Evolutionary conservation across 192 early-diverging fungal species (phyloP), one percentile per base, ranked within the genome.

Genomic region (Podila verticillata): DNA sequence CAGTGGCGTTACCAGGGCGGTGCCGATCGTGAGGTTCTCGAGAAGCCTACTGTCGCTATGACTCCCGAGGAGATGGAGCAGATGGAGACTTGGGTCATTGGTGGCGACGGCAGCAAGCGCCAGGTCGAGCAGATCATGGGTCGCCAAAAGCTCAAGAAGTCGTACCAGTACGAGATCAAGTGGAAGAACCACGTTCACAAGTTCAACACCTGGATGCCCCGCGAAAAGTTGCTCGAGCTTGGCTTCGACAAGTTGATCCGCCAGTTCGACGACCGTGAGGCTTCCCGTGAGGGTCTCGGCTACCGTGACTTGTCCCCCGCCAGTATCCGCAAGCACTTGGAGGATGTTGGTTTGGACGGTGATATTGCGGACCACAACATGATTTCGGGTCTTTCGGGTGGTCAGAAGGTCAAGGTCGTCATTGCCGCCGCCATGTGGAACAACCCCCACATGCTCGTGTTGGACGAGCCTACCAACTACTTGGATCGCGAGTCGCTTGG

Each of bases 1-100:
- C 91, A 92, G 77, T 95, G 93, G 93, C 91, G 93, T 84, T 94
- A 93, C 82, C 84, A 84, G 66, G 86, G 81, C 30, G 93, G 93
- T 77, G 89, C 91, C 66, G 94, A 95, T 83, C 87, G 89, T 72
- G 94, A 95, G 82, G 86, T 91, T 31, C 83, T 93, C 60, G 91
- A 92, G 57, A 94, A 95, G 87, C 90, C 88, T n/a, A 89, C 90
- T n/a, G 87, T 89, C 34, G 83, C 88, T 48, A 74, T 93, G 67
- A 91, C 86, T 28, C 88, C 91, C 51, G 90, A 91, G 65, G 93
- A 93, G 57, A 36, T 68, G 61, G 54, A 17, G 36, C 77, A 80
- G 66, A 80, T 80, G 77, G 77, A 80, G 65, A 80, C 77, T 5
- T 80, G 77, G 77, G 77, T 69, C 63, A 84, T 72, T 65, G 77